Percentiles rank a stretch among this genome's conserved stretches.
phyloP scores from a whole-genome alignment of 768 basidiomycete genomes.

The Tylopilus sp. region DNA sequence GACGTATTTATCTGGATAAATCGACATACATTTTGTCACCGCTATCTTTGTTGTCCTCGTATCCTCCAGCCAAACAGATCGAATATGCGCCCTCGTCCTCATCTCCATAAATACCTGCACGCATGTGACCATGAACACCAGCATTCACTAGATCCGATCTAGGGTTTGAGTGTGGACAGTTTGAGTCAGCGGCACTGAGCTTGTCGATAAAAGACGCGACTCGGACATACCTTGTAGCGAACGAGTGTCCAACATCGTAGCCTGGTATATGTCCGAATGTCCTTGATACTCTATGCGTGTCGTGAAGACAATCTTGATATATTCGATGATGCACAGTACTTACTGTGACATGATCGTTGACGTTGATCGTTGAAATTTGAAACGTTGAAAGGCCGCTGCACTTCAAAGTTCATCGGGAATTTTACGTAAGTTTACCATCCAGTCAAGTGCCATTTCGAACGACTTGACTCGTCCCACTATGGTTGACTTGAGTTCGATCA shows the following conservation, averaged over 20 bases:
- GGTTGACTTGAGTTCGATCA: too few relatives aligned
- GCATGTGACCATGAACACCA: slow-evolving; percentile 32
- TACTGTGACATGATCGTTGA: not conserved
- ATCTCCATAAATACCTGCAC: slow-evolving; percentile 40
- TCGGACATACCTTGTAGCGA: slow-evolving; percentile 13
- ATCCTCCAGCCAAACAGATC: slow-evolving; percentile 40
- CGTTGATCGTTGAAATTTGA: too few relatives aligned
- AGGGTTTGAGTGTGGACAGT: not conserved
- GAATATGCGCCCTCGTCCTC: slow-evolving; percentile 34
- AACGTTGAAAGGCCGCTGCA: not conserved
- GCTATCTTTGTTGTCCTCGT: slow-evolving; percentile 37
- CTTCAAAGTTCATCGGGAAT: too few relatives aligned
- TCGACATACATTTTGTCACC: slow-evolving; percentile 37
- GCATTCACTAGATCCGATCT: slow-evolving; percentile 21
- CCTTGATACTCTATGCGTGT: slow-evolving; percentile 6
- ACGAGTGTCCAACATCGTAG: slow-evolving; percentile 17
- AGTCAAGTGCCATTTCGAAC: too few relatives aligned
- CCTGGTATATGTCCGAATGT: slow-evolving; percentile 31
- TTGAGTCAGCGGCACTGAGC: not conserved
- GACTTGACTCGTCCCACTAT: too few relatives aligned
- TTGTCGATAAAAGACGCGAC: too few relatives aligned
- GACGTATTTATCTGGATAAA: not conserved
- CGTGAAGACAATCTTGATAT: not conserved
- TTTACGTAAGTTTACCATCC: too few relatives aligned
- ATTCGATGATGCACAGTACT: not conserved